Percentiles rank a stretch among this genome's conserved stretches.
Evolutionary conservation across 2,329 filamentous ascomycete genomes (phyloP).

Genomic region (Phyllosticta citrichinensis): DNA sequence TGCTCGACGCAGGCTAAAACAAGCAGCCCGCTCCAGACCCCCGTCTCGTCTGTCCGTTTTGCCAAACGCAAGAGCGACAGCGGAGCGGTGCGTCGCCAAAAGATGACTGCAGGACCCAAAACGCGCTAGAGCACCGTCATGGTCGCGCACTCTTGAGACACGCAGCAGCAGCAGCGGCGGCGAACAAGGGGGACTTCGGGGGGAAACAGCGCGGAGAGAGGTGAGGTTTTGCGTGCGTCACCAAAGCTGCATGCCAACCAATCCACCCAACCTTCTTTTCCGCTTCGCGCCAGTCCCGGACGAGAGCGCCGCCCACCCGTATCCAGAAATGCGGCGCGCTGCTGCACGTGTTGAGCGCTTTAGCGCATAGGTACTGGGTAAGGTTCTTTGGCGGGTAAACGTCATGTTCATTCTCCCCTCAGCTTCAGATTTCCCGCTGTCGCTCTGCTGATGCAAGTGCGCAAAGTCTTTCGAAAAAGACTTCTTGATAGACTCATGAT

Average conservation of each 20-base stretch:
- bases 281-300: background rate
- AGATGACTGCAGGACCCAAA: background rate
- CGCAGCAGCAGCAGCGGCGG: background rate
- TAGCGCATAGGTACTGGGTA: too few species aligned
- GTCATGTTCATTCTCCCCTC: too few species aligned
- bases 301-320: background rate
- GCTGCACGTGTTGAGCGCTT: too few species aligned
- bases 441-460: too few species aligned
- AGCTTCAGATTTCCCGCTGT: too few species aligned
- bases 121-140: background rate
- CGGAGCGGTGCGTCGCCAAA: background rate
- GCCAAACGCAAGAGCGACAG: background rate
- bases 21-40: background rate
- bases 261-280: background rate
- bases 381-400: too few species aligned
- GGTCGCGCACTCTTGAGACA: background rate
- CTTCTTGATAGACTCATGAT: too few species aligned
- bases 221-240: background rate
- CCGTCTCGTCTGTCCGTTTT: background rate
- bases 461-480: too few species aligned
- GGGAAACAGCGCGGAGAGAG: too few species aligned
- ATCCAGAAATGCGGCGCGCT: too few species aligned
- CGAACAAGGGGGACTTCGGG: too few species aligned
- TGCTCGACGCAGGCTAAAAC: background rate
- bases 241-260: background rate